phyloP scores from a whole-genome alignment of 2,329 filamentous ascomycete genomes.

The Dothistroma septosporum region DNA sequence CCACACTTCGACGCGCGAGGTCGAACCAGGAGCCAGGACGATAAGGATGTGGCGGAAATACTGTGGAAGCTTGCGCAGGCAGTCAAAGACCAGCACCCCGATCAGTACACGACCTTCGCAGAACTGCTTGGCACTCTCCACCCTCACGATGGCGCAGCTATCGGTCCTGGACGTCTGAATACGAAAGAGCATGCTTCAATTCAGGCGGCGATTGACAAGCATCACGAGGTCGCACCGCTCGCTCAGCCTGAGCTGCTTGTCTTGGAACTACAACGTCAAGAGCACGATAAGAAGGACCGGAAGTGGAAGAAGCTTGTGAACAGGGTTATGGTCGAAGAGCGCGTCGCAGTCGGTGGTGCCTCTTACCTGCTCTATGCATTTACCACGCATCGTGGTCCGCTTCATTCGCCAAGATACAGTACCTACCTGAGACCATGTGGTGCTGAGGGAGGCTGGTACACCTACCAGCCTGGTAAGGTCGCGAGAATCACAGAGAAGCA shows the following conservation, averaged over 20 bases:
- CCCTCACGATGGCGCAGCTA: constrained; percentile 18
- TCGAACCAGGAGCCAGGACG: not conserved
- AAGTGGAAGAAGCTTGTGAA: constrained; percentile 57
- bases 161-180: constrained; percentile 25
- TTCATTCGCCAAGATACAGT: constrained; percentile 57
- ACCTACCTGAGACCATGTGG: constrained; percentile 57
- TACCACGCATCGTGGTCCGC: constrained; percentile 56
- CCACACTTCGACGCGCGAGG: constrained; percentile 13
- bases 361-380: constrained; percentile 58
- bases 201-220: constrained; percentile 40
- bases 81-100: constrained; percentile 15
- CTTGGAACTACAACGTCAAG: constrained; percentile 56
- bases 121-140: constrained; percentile 26
- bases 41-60: constrained; percentile 26
- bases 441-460: constrained; percentile 55
- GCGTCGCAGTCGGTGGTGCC: constrained; percentile 45
- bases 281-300: constrained; percentile 51
- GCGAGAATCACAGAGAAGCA: constrained; percentile 54
- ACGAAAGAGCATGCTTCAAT: constrained; percentile 36
- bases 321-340: constrained; percentile 54
- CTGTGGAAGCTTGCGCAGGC: constrained; percentile 17
- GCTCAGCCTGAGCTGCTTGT: constrained; percentile 34
- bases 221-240: constrained; percentile 16
- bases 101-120: constrained; percentile 16
- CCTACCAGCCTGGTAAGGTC: constrained; percentile 51